A percentile compares a stretch with the other conserved stretches of the same genome.
phyloP scores from a whole-genome alignment of 345 rosid genomes.

The Draba incana region DNA sequence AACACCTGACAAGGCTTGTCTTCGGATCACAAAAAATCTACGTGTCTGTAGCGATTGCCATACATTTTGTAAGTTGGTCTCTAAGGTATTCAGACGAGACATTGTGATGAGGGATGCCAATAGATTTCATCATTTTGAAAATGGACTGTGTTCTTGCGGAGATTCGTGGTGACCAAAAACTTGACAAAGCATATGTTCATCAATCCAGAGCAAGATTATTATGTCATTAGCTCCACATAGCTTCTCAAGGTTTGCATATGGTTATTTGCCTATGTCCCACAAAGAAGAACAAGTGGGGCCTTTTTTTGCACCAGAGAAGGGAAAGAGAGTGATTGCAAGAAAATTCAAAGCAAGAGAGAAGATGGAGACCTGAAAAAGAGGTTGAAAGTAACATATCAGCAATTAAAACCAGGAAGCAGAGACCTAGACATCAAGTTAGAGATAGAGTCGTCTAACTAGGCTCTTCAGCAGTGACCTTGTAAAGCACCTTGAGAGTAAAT shows the following conservation, averaged over 20 bases:
- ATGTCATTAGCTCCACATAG: conserved; percentile 4
- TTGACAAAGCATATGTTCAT: conserved; percentile 23
- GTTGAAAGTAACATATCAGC: conserved; percentile 20
- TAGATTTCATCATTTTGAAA: conserved; percentile 84
- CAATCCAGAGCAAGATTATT: conserved; percentile 13
- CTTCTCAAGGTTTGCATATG: conserved; percentile 26
- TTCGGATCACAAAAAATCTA: conserved; percentile 76
- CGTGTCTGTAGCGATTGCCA: conserved; percentile 87
- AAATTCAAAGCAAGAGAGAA: conserved; percentile 20
- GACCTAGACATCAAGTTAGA: conserved; percentile 32
- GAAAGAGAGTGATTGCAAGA: conserved; percentile 28
- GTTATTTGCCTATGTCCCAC: conserved; percentile 19
- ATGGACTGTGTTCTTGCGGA: conserved; percentile 82
- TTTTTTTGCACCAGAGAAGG: conserved; percentile 26
- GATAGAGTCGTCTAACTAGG: conserved; percentile 38
- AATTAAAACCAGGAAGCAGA: conserved; percentile 36
- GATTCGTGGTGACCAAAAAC: conserved; percentile 63
- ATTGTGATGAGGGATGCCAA: conserved; percentile 82
- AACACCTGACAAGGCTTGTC: conserved; percentile 47
- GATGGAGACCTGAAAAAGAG: conserved; percentile 27
- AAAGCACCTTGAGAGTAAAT: conserved; percentile 34
- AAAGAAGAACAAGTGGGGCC: conserved; percentile 13
- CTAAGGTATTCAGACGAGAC: conserved; percentile 54
- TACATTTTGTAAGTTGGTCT: conserved; percentile 74
- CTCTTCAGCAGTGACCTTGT: conserved; percentile 27